Evolutionary conservation across 331 rosid species (phyloP).

Genomic region (Pyracantha coccinea): DNA sequence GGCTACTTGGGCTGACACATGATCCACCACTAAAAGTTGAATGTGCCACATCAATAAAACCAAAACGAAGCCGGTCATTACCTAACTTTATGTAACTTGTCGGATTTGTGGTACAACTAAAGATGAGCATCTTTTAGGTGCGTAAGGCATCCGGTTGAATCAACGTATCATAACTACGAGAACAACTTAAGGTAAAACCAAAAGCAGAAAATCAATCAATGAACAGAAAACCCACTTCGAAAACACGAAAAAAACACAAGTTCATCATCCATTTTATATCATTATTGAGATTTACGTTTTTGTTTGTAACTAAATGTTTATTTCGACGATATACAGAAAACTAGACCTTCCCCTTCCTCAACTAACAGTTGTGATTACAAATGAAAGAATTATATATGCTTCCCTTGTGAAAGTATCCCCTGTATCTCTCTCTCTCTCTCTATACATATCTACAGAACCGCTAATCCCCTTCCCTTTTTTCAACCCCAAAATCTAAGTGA

Average conservation of each 20-base stretch:
- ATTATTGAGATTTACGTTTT: constrained; percentile 6
- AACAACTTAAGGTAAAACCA: too few relatives aligned
- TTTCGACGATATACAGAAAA: constrained; percentile 23
- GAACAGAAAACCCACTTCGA: too few relatives aligned
- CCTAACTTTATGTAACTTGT: background rate
- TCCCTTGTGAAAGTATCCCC: constrained; percentile 25
- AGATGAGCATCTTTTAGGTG: background rate
- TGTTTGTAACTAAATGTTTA: constrained; percentile 13
- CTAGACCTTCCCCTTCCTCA: constrained; percentile 5
- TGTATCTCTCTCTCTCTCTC: constrained; percentile 25
- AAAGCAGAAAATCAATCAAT: background rate
- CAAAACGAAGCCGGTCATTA: background rate
- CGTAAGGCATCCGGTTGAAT: background rate
- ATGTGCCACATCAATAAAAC: background rate
- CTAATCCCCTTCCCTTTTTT: constrained; percentile 17
- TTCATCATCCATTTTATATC: constrained; percentile 1
- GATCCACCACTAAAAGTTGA: background rate
- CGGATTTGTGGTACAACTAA: too few relatives aligned
- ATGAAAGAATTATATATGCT: constrained; percentile 59
- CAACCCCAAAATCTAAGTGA: constrained; percentile 17
- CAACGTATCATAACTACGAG: background rate
- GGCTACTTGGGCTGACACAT: background rate
- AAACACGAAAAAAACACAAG: background rate
- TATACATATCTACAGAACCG: constrained; percentile 47
- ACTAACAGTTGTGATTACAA: constrained; percentile 38